Conservation (phyloP, 2,329 filamentous ascomycete species). For the Diaporthe amygdali region DNA sequence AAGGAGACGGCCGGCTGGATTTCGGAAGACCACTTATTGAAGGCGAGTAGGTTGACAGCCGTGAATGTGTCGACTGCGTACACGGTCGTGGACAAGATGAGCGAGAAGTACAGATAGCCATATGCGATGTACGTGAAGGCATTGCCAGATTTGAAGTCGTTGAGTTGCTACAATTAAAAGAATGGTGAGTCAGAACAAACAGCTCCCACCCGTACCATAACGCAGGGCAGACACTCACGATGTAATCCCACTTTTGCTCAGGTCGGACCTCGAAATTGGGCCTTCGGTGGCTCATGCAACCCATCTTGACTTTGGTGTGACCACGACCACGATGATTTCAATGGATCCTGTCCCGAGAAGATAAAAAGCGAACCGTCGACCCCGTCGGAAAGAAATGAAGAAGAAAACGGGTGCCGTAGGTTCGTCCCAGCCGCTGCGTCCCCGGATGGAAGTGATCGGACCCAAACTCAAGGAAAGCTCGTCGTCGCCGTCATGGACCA, state of each 20-base stretch:
- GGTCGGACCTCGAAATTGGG: constrained; percentile 71
- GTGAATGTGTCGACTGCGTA: constrained; percentile 93
- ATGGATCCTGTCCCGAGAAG: constrained; percentile 23
- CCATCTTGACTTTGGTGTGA: constrained; percentile 56
- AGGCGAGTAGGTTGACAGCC: constrained; percentile 86
- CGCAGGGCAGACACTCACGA: constrained; percentile 59
- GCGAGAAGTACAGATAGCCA: constrained; percentile 80
- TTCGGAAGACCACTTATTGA: constrained; percentile 86
- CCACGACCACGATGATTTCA: constrained; percentile 20
- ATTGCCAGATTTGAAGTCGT: constrained; percentile 84
- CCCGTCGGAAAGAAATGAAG: constrained; percentile 28
- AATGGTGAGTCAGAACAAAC: constrained; percentile 13
- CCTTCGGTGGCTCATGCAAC: constrained; percentile 65
- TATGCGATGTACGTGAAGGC: constrained; percentile 82
- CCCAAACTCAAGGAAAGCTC: neutral
- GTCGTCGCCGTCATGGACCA: constrained; percentile 33
- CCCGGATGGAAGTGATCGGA: constrained; percentile 15
- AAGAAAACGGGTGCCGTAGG: constrained; percentile 22
- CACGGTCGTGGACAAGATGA: constrained; percentile 79
- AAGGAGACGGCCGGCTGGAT: constrained; percentile 81
- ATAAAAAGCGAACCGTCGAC: constrained; percentile 28
- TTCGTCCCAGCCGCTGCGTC: constrained; percentile 25
- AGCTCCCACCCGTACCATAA: neutral
- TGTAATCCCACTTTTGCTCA: constrained; percentile 95
- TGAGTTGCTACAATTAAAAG: constrained; percentile 45